Evolutionary conservation across 345 rosid genomes (phyloP), one percentile per base, ranked within the genome.

Genomic region (Gossypium herbaceum): DNA sequence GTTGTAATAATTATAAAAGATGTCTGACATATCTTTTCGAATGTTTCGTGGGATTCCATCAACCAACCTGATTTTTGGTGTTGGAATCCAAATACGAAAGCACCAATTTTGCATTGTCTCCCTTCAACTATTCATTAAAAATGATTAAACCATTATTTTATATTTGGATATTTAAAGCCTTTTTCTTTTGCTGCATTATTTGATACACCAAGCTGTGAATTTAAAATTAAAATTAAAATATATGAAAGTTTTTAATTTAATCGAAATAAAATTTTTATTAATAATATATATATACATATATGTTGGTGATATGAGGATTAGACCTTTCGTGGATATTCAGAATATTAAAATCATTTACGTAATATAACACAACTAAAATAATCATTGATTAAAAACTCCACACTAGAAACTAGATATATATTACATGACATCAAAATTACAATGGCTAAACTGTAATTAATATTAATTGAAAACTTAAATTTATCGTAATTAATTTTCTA

Each of bases 41-140:
- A 25, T n/a, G 75, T 58, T 75, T 78, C 73, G 78, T 78, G 78
- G 82, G 73, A 73, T 62, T 82, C 84, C 78, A 79, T 79, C 78
- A 76, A 66, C 73, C 73, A 71, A 52, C 19, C 41, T 73, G 39
- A 51, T 39, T 63, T 66, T 74, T 74, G 55, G 65, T 45, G 54
- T 67, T 77, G 81, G 79, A 80, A 69, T 79, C 85, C 85, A 45
- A 75, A 75, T 64, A 50, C 78, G 79, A 75, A 80, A 73, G 78
- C 86, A 83, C 83, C 80, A 75, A 60, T 78, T 57, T 75, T 78
- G 64, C 16, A 50, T 76, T 71, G 55, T 75, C 75, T 68, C 61
- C 45, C 78, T 59, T 50, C 4, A 60, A 50, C 19, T 57, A 2
- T 15, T 58, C 63, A 19, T 65, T 75, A 41, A 4, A 34, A 29